Percentiles rank a stretch among this genome's conserved stretches.
These are phyloP conservation scores for Didymella lethalis DNA, from an alignment of 2,329 filamentous ascomycete species.

Conservation along the genomic window DNA sequence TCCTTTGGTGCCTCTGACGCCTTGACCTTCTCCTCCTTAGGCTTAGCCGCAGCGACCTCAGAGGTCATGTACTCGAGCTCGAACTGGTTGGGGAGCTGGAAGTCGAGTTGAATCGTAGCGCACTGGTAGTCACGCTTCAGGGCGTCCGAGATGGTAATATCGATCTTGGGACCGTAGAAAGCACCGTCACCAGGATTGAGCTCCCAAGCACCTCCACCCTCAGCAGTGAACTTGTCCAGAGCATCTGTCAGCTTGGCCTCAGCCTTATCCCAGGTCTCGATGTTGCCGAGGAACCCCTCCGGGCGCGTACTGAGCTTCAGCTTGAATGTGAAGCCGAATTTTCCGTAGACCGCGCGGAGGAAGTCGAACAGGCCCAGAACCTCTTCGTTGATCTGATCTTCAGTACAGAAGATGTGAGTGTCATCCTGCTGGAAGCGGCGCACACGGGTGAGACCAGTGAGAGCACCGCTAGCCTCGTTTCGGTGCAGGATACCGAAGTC, in stretches of 20 bases:
- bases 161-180: conserved; percentile 98
- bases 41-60: conserved; percentile 60
- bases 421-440: conserved; percentile 96
- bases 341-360: conserved; percentile 77
- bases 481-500: conserved; percentile 96
- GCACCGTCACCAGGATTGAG: conserved; percentile 94
- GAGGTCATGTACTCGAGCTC: conserved; percentile 85
- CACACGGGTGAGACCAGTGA: conserved; percentile 90
- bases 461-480: conserved; percentile 91
- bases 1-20: conserved; percentile 38
- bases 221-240: conserved; percentile 72
- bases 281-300: conserved; percentile 87
- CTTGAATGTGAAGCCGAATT: conserved; percentile 90
- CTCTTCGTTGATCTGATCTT: conserved; percentile 78
- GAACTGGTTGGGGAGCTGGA: conserved; percentile 85
- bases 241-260: conserved; percentile 82
- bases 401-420: conserved; percentile 91
- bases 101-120: conserved; percentile 93
- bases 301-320: conserved; percentile 90
- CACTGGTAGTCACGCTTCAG: conserved; percentile 86
- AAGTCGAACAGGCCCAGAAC: conserved; percentile 90
- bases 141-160: conserved; percentile 92
- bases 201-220: conserved; percentile 76
- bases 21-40: conserved; percentile 45
- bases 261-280: conserved; percentile 87